These are phyloP conservation scores for Neofusicoccum sp. DNA, from an alignment of 2,329 filamentous ascomycete genomes.

Conservation along the genomic window DNA sequence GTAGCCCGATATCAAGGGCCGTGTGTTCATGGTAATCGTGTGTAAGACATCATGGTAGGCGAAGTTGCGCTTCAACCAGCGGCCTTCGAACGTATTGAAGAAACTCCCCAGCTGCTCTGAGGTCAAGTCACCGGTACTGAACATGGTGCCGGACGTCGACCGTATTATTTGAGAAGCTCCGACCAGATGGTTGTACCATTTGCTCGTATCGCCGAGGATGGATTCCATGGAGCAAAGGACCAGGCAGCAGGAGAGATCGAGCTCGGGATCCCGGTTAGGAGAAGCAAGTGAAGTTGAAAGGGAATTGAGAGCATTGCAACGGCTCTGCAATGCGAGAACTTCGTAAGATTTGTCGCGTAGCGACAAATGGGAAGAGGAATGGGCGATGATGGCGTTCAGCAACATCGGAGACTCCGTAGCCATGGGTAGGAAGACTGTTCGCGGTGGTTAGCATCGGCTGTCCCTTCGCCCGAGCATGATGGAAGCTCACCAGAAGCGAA, in stretches of 20 bases:
- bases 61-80: slow-evolving; percentile 17
- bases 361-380: slow-evolving; percentile 18
- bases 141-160: neutral
- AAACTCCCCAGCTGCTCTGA: slow-evolving; percentile 1
- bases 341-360: slow-evolving; percentile 18
- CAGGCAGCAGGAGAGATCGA: slow-evolving; percentile 16
- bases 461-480: too few relatives aligned
- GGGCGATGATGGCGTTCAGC: slow-evolving; percentile 19
- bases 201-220: slow-evolving; percentile 16
- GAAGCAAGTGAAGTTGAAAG: slow-evolving; percentile 17
- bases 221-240: slow-evolving; percentile 18
- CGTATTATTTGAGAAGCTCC: slow-evolving; percentile 17
- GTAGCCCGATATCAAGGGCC: slow-evolving; percentile 13
- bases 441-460: neutral
- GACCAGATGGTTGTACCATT: slow-evolving; percentile 18
- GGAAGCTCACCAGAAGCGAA: slow-evolving; percentile 14
- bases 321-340: slow-evolving; percentile 17
- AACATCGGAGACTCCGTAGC: slow-evolving; percentile 17
- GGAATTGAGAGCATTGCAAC: slow-evolving; percentile 15
- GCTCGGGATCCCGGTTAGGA: slow-evolving; percentile 10
- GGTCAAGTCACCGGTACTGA: neutral
- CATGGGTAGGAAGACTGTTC: slow-evolving; percentile 18
- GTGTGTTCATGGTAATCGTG: slow-evolving; percentile 8
- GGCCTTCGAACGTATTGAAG: slow-evolving; percentile 18
- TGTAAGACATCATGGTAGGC: slow-evolving; percentile 18